phyloP scores from a whole-genome alignment of 2,329 filamentous ascomycete genomes.

The Colletotrichum siamense region DNA sequence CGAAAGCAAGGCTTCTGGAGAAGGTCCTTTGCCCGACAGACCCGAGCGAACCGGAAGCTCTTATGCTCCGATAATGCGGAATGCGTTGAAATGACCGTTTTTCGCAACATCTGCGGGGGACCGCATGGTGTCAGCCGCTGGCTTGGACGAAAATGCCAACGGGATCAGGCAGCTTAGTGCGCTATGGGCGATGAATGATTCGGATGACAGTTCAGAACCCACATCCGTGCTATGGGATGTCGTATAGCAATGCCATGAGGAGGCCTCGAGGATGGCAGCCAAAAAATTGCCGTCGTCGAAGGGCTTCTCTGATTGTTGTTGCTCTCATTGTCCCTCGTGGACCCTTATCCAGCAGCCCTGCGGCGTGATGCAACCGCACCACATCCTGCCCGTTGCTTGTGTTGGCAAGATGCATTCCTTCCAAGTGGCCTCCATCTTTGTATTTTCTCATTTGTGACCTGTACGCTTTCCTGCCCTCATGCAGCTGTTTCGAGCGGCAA shows the following conservation, averaged over 20 bases:
- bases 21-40: not conserved
- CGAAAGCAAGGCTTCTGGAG: not conserved
- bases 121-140: not conserved
- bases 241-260: not conserved
- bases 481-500: not conserved
- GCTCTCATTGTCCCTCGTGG: not conserved
- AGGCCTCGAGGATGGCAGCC: not conserved
- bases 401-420: not conserved
- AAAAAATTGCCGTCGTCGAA: not conserved
- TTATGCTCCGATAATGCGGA: not conserved
- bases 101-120: not conserved
- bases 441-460: not conserved
- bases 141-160: not conserved
- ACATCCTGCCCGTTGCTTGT: not conserved
- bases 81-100: not conserved
- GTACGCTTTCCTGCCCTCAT: not conserved
- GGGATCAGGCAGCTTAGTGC: not conserved
- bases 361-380: not conserved
- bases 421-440: not conserved
- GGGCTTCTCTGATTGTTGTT: not conserved
- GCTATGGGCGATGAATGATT: not conserved
- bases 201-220: not conserved
- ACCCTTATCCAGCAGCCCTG: not conserved
- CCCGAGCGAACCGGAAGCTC: not conserved
- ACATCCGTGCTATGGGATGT: not conserved